Evolutionary conservation across 106 monocot genomes (phyloP), one percentile per base, ranked within the genome.

Genomic region (Platanthera guangdongensis): DNA sequence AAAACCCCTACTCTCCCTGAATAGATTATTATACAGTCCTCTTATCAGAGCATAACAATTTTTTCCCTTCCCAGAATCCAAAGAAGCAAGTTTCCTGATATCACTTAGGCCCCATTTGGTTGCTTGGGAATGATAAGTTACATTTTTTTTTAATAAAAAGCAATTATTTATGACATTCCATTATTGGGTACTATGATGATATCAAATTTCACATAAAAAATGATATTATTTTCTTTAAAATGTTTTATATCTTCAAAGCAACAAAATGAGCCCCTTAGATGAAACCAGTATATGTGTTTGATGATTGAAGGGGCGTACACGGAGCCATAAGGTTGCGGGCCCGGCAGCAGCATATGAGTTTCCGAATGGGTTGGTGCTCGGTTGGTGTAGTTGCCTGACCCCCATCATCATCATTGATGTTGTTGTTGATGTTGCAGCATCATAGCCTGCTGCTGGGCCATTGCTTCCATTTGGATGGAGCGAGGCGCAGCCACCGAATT

Each of bases 361-460:
- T 19, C 84, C 89, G 63, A 95, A 92, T 3, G 95, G 92, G 74
- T 95, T 95, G 30, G 62, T 19, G 9, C 78, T 49, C 47, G 74
- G 57, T 63, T 82, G 91, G 5, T 75, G 74, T 55, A 67, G 81
- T 50, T 72, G 80, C 18, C 71, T 68, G 15, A 50, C 87, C 85
- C 84, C 87, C 92, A 92, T 86, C 85, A 86, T 89, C 92, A 90
- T 85, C 90, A 94, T 87, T 84, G 83, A 80, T 92, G 90, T 75
- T 92, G 95, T 67, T 87, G 63, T 78, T 85, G 84, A 81, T 95
- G 94, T 76, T 92, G 95, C 75, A 86, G 64, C 77, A 95, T 82
- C 76, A 90, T 85, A 39, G 90, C 89, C 52, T 95, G 92, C 47
- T 95, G 94, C 80, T 95, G 95, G 9, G 89, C 87, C 92, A 95